phyloP scores from a whole-genome alignment of 2,329 filamentous ascomycete species.

The Colletotrichum spaethianum region DNA sequence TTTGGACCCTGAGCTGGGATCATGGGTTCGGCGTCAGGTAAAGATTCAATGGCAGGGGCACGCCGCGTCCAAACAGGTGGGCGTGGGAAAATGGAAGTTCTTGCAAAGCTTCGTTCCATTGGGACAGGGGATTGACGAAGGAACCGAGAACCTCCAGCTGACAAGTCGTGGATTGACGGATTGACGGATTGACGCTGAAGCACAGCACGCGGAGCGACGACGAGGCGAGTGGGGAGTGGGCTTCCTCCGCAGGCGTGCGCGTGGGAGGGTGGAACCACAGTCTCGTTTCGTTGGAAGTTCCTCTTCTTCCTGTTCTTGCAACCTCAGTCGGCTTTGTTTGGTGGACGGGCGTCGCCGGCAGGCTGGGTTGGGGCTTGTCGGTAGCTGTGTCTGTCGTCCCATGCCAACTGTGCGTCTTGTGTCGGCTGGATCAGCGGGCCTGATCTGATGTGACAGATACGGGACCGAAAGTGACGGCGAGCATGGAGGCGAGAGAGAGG shows the following conservation, averaged over 20 bases:
- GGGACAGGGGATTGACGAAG: constrained; percentile 14
- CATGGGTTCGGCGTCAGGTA: constrained; percentile 2
- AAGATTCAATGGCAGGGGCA: neutral
- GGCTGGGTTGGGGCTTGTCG: constrained; percentile 24
- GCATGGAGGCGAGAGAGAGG: constrained; percentile 16
- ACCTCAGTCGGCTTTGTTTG: neutral
- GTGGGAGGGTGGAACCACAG: constrained; percentile 31
- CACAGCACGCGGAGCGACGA: constrained; percentile 8
- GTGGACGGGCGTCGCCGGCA: constrained; percentile 30
- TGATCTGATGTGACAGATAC: constrained; percentile 34
- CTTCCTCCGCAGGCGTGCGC: constrained; percentile 21
- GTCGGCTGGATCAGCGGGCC: constrained; percentile 23
- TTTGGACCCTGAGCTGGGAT: constrained; percentile 21
- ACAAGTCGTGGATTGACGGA: constrained; percentile 15
- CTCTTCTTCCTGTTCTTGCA: neutral
- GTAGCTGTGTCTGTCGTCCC: constrained; percentile 9
- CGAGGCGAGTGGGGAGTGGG: constrained; percentile 23
- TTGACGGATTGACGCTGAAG: constrained; percentile 18
- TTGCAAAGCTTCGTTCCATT: constrained; percentile 3
- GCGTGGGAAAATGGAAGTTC: constrained; percentile 26
- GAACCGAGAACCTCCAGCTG: constrained; percentile 27
- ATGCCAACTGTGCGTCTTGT: constrained; percentile 4
- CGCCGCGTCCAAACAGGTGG: constrained; percentile 11
- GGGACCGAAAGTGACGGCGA: constrained; percentile 32
- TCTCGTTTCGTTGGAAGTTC: neutral